Evolutionary conservation across 495 filamentous ascomycete genomes (phyloP).

Genomic region (Xylaria telfairii): DNA sequence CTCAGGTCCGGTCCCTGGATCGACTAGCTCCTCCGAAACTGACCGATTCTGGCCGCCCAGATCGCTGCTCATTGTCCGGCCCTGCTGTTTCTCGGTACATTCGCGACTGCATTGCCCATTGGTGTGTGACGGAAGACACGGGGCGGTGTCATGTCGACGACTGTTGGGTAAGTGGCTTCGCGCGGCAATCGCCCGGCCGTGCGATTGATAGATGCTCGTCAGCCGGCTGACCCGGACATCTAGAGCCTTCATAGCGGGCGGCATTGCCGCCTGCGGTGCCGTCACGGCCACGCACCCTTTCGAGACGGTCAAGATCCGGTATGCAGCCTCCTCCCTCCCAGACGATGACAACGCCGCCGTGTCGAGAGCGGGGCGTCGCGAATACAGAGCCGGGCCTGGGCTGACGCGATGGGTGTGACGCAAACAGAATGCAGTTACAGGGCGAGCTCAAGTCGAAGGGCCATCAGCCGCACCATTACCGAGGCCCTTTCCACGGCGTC

Average conservation of each 20-base stretch:
- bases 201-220: not conserved
- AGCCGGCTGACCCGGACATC: slow-evolving; percentile 28
- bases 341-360: not conserved
- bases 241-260: slow-evolving; percentile 87
- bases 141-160: slow-evolving; percentile 51
- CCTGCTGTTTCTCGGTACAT: not conserved
- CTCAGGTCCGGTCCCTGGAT: slow-evolving; percentile 5
- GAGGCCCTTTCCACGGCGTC: slow-evolving; percentile 90
- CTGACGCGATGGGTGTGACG: slow-evolving; percentile 27
- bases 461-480: slow-evolving; percentile 84
- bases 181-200: not conserved
- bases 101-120: not conserved
- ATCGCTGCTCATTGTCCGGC: not conserved
- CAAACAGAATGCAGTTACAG: slow-evolving; percentile 84
- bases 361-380: not conserved
- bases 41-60: slow-evolving; percentile 23
- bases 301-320: slow-evolving; percentile 99
- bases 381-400: not conserved
- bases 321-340: slow-evolving; percentile 24
- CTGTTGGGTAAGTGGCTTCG: slow-evolving; percentile 45
- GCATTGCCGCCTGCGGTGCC: slow-evolving; percentile 94
- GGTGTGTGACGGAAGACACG: slow-evolving; percentile 27
- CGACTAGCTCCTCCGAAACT: slow-evolving; percentile 13
- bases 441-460: slow-evolving; percentile 90
- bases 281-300: slow-evolving; percentile 98